Evolutionary conservation across 345 rosid genomes (phyloP).

Genomic region (Gossypium rotundifolium): DNA sequence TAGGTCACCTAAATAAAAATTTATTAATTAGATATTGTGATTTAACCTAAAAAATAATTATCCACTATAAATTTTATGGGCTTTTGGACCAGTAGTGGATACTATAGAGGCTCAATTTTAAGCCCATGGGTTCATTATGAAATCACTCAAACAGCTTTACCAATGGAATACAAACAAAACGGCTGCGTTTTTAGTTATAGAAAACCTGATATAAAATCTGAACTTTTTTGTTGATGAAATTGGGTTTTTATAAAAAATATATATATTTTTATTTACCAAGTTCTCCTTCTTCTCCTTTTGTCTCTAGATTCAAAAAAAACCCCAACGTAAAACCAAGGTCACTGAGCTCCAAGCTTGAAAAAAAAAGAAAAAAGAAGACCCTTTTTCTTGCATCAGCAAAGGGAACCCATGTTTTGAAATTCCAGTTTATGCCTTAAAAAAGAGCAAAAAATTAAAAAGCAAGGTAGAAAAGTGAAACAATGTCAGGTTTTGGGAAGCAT

Average conservation of each 20-base stretch:
- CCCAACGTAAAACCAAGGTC: background rate
- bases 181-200: background rate
- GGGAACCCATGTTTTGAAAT: background rate
- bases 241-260: background rate
- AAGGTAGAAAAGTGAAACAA: slow-evolving; percentile 7
- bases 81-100: too few relatives aligned
- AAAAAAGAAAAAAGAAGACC: background rate
- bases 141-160: too few relatives aligned
- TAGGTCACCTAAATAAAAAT: too few relatives aligned
- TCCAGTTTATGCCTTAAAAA: background rate
- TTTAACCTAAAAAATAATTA: too few relatives aligned
- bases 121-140: too few relatives aligned
- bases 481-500: slow-evolving; percentile 42
- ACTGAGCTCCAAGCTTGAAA: background rate
- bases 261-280: too few relatives aligned
- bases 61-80: too few relatives aligned
- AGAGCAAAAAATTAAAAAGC: background rate
- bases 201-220: background rate
- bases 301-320: background rate
- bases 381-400: background rate
- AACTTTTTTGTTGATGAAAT: background rate
- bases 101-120: too few relatives aligned
- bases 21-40: too few relatives aligned
- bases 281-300: background rate
- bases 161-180: background rate